Conservation (phyloP, 345 rosid species). For the Turritis glabra region DNA sequence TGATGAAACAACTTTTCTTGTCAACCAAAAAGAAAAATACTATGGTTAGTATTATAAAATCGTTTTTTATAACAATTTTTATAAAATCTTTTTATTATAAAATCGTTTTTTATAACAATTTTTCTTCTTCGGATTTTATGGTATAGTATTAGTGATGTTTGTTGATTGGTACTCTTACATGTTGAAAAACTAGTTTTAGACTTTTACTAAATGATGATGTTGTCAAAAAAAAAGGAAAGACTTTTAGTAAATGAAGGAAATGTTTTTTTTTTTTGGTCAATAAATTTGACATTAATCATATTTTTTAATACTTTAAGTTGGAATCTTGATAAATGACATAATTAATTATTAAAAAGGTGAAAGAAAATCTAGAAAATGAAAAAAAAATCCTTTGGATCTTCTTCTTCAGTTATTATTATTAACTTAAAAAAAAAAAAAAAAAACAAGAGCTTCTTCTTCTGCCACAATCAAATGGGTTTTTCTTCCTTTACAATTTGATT, state of each 20-base stretch:
- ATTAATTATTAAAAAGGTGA: not conserved
- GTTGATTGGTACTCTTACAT: not conserved
- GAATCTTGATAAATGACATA: not conserved
- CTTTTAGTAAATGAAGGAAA: not conserved
- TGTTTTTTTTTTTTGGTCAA: not conserved
- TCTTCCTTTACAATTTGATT: slow-evolving; percentile 41
- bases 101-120: not conserved
- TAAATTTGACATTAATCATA: not conserved
- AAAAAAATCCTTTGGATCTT: slow-evolving; percentile 8
- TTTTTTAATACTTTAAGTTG: not conserved
- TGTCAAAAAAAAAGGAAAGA: too few species aligned
- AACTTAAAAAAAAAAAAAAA: not conserved
- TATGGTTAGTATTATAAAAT: too few species aligned
- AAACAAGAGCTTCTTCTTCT: slow-evolving; percentile 5
- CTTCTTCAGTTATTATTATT: not conserved
- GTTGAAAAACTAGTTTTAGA: not conserved
- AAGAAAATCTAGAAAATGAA: not conserved
- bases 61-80: not conserved
- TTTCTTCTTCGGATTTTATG: not conserved
- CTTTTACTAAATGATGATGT: too few species aligned
- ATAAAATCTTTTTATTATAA: too few species aligned
- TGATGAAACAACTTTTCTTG: not conserved
- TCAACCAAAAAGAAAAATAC: not conserved
- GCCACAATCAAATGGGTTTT: slow-evolving; percentile 31
- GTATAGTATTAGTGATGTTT: not conserved